Evolutionary conservation across 257 asterid genomes (phyloP).

Genomic region (Jacaranda copaia): DNA sequence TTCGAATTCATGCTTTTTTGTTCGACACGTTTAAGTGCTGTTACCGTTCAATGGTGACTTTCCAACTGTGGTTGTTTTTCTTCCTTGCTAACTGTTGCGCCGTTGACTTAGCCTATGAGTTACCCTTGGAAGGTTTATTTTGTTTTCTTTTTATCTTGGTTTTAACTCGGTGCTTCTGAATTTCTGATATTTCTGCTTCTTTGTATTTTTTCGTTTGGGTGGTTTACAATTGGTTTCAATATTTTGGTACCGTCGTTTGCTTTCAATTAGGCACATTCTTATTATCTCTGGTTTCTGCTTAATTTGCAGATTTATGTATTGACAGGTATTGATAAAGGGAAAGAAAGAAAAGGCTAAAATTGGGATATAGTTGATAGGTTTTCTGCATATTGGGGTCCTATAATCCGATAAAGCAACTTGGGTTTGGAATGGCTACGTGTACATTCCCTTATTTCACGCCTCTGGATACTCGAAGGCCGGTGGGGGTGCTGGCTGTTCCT

Average conservation of each 20-base stretch:
- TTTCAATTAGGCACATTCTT: constrained; percentile 12
- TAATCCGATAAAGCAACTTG: constrained; percentile 18
- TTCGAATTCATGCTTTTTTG: constrained; percentile 19
- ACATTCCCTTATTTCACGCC: constrained; percentile 63
- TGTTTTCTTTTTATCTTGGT: not conserved
- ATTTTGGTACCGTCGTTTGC: not conserved
- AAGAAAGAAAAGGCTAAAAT: constrained; percentile 15
- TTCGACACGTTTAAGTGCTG: constrained; percentile 11
- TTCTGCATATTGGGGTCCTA: constrained; percentile 34
- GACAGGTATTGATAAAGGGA: constrained; percentile 22
- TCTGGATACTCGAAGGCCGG: constrained; percentile 57
- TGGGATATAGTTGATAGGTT: constrained; percentile 28
- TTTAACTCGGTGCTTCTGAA: constrained; percentile 22
- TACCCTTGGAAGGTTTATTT: not conserved
- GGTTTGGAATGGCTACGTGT: constrained; percentile 68
- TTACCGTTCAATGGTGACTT: not conserved
- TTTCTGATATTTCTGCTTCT: not conserved
- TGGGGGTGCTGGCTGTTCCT: constrained; percentile 58
- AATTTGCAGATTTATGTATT: constrained; percentile 10
- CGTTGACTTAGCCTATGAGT: constrained; percentile 10
- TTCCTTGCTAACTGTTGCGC: not conserved
- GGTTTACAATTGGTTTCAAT: not conserved
- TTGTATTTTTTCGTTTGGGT: not conserved
- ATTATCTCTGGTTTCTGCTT: not conserved
- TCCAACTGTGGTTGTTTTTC: not conserved